Percentiles rank a stretch among this genome's conserved stretches.
Evolutionary conservation across 2,329 filamentous ascomycete genomes (phyloP).

Genomic region (Scopulariopsis brevicaulis): DNA sequence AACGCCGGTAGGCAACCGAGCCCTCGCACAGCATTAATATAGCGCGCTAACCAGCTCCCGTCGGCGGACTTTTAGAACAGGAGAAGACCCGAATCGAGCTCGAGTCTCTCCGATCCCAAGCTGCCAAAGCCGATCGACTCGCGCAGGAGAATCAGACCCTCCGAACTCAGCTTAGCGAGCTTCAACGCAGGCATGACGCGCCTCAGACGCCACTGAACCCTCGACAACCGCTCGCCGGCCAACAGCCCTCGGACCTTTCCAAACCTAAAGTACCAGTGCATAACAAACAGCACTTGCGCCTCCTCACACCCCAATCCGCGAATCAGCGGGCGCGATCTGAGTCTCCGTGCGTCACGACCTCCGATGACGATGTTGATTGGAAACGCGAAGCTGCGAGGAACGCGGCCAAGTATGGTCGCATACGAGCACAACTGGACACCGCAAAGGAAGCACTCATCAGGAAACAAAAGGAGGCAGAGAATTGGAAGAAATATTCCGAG

Average conservation of each 20-base stretch:
- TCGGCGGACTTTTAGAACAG: conserved; percentile 10
- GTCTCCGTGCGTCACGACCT: background rate
- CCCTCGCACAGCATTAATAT: background rate
- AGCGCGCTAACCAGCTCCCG: background rate
- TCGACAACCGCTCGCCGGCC: background rate
- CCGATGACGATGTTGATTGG: conserved; percentile 8
- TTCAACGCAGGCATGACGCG: background rate
- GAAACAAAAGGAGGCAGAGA: conserved; percentile 27
- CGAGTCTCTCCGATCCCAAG: conserved; percentile 17
- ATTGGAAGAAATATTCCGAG: conserved; percentile 33
- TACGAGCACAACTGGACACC: conserved; percentile 27
- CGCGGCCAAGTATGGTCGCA: conserved; percentile 25
- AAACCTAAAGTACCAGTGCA: background rate
- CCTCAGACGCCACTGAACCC: background rate
- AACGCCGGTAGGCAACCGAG: conserved; percentile 18
- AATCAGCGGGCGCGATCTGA: background rate
- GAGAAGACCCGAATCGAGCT: conserved; percentile 17
- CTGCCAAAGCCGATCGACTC: conserved; percentile 20
- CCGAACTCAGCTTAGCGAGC: conserved; percentile 15
- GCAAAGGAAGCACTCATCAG: conserved; percentile 25
- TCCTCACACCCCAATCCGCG: background rate
- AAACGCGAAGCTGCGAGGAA: conserved; percentile 23
- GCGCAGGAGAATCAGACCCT: conserved; percentile 31
- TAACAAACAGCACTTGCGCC: background rate
- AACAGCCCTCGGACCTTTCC: background rate